A percentile compares a stretch with the other conserved stretches of the same genome.
phyloP scores from a whole-genome alignment of 2,329 filamentous ascomycete species.

The Beauveria sp. region DNA sequence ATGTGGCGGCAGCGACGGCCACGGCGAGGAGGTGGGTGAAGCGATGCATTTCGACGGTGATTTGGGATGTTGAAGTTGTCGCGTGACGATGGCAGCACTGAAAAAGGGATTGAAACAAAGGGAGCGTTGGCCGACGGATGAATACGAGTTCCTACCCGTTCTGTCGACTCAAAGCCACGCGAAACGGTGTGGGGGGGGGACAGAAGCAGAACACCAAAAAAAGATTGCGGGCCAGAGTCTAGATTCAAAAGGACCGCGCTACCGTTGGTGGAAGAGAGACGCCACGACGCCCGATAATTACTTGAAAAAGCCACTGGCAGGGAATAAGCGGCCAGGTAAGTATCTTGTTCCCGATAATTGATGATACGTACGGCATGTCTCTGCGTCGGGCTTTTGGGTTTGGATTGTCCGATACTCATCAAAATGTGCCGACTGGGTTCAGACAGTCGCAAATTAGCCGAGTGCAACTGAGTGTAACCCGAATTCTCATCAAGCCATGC shows the following conservation, averaged over 20 bases:
- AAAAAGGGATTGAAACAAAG: not conserved
- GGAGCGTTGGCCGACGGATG: not conserved
- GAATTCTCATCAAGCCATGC: no score
- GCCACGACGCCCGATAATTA: not conserved
- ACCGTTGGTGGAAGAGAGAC: not conserved
- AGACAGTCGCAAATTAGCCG: no score
- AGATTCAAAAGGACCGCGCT: not conserved
- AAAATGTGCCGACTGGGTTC: no score
- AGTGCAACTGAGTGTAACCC: no score
- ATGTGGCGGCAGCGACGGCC: slow-evolving; percentile 15
- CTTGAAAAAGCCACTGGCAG: not conserved
- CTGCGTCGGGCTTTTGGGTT: no score
- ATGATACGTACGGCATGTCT: not conserved
- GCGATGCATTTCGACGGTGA: slow-evolving; percentile 16
- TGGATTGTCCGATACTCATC: no score
- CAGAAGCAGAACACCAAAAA: not conserved
- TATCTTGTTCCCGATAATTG: not conserved
- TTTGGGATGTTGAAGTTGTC: not conserved
- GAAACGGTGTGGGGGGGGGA: not conserved
- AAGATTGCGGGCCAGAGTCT: not conserved
- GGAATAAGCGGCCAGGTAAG: not conserved
- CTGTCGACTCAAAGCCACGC: not conserved
- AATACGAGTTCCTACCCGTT: not conserved
- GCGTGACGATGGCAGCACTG: not conserved
- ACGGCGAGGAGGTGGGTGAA: slow-evolving; percentile 21